phyloP scores from a whole-genome alignment of 441 rosid genomes.

The Pelargonium cotyledonis region DNA sequence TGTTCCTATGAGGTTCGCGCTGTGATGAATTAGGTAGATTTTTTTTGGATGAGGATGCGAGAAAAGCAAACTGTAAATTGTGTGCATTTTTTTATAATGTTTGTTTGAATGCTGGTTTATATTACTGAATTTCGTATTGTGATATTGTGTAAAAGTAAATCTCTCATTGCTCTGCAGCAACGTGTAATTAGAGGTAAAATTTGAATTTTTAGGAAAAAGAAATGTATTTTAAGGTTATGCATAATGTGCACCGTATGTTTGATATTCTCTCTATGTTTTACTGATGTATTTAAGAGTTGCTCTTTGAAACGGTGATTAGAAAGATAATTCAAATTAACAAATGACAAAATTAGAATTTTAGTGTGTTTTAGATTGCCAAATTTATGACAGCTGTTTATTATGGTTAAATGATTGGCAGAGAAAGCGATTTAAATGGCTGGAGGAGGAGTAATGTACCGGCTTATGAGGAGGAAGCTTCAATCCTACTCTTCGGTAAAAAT shows the following conservation, averaged over 20 bases:
- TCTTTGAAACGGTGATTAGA: too few species aligned
- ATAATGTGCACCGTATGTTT: too few species aligned
- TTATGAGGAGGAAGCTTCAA: conserved; percentile 76
- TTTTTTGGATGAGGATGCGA: background rate
- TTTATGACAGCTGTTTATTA: background rate
- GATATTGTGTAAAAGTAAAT: background rate
- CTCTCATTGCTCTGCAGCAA: background rate
- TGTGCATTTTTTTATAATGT: background rate
- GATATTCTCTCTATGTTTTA: too few species aligned
- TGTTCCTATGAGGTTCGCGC: background rate
- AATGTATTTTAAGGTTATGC: too few species aligned
- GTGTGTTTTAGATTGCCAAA: background rate
- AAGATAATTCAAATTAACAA: too few species aligned
- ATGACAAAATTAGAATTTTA: background rate
- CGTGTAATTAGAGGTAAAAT: background rate
- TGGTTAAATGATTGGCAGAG: conserved; percentile 27
- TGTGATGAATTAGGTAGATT: background rate
- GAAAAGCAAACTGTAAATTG: background rate
- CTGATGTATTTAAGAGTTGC: too few species aligned
- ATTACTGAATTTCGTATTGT: background rate
- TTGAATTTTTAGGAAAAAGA: too few species aligned
- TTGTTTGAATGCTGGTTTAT: background rate
- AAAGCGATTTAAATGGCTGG: conserved; percentile 65
- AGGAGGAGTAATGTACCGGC: conserved; percentile 83
- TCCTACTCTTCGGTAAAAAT: conserved; percentile 54